Conservation (phyloP, 2,329 filamentous ascomycete genomes). For the Dendrostoma leiphaemia region DNA sequence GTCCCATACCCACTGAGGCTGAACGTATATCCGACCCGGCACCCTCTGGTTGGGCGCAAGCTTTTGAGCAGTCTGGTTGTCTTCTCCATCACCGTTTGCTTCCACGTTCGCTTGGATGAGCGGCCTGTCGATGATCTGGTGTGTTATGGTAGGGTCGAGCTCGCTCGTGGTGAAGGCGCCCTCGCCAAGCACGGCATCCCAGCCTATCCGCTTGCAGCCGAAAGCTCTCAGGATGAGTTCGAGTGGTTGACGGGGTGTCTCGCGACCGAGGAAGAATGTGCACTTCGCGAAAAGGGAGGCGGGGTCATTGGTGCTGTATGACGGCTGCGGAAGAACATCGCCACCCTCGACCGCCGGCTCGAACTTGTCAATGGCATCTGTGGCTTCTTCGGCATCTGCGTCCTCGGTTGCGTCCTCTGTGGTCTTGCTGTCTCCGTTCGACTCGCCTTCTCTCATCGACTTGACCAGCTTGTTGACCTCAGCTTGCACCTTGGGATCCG, state of each 20-base stretch:
- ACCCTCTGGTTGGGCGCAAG: conserved; percentile 67
- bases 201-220: conserved; percentile 92
- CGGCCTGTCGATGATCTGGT: conserved; percentile 93
- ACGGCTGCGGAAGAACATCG: conserved; percentile 81
- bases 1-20: conserved; percentile 99
- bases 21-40: conserved; percentile 88
- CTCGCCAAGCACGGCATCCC: conserved; percentile 87
- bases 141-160: conserved; percentile 83
- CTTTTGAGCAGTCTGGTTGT: conserved; percentile 62
- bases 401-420: conserved; percentile 41
- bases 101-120: conserved; percentile 60
- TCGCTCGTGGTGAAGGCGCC: conserved; percentile 92
- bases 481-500: conserved; percentile 62
- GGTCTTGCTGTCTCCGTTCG: conserved; percentile 37
- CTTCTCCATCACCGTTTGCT: conserved; percentile 49
- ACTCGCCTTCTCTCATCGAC: conserved; percentile 56
- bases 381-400: conserved; percentile 45
- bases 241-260: conserved; percentile 84
- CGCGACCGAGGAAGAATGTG: conserved; percentile 90
- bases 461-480: conserved; percentile 68
- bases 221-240: conserved; percentile 94
- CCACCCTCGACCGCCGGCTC: conserved; percentile 80
- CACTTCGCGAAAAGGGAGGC: conserved; percentile 81
- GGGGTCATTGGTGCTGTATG: conserved; percentile 61
- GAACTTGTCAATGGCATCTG: conserved; percentile 83